These are phyloP conservation scores for Cladosporium colombiae DNA, from an alignment of 2,329 filamentous ascomycete genomes.

Conservation along the genomic window DNA sequence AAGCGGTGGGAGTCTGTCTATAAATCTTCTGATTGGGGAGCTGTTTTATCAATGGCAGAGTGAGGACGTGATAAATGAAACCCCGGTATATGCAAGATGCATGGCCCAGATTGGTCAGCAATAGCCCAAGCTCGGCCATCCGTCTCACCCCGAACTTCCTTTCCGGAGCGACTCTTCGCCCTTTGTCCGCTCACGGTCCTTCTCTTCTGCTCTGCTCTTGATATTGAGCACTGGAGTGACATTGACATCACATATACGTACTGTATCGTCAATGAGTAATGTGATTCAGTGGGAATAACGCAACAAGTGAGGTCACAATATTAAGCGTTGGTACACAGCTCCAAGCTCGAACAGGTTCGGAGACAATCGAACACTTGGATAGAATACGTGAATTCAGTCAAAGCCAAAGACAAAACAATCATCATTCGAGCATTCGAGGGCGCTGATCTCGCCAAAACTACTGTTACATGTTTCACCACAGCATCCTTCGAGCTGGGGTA, in stretches of 20 bases:
- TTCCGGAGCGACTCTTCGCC: neutral
- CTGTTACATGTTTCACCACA: neutral
- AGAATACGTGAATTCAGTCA: neutral
- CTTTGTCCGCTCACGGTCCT: neutral
- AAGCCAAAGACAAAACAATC: neutral
- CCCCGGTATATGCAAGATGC: neutral
- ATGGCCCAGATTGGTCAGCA: constrained; percentile 14
- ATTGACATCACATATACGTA: neutral
- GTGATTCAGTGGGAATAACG: neutral
- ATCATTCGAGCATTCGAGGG: neutral
- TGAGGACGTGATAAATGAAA: neutral
- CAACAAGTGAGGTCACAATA: neutral
- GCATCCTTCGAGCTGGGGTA: neutral
- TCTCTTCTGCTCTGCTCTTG: no score
- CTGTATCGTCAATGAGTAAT: neutral
- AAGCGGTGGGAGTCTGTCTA: neutral
- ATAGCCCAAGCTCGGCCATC: neutral
- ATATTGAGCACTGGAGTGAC: neutral
- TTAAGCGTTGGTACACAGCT: neutral
- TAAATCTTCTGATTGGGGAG: neutral
- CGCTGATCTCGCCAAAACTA: neutral
- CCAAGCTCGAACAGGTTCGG: neutral
- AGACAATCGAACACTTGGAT: neutral
- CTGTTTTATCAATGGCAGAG: neutral
- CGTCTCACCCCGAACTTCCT: neutral